Evolutionary conservation across 83 land plant genomes (phyloP).

Genomic region (Thuja plicata): DNA sequence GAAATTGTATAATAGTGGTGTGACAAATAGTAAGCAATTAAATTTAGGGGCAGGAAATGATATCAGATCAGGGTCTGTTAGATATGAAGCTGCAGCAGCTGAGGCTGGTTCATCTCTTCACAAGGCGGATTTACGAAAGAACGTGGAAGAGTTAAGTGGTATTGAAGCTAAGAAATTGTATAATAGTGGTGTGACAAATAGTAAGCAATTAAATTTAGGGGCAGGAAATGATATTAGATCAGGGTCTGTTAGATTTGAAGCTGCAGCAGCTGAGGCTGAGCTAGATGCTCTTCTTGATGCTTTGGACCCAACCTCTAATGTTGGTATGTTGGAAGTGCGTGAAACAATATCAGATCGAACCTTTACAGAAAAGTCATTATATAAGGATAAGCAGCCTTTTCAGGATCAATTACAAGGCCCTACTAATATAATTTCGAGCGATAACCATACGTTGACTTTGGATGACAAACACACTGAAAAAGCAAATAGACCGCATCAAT

Average conservation of each 20-base stretch:
- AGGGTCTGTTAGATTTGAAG: conserved; percentile 24
- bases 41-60: not conserved
- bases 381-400: not conserved
- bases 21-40: not conserved
- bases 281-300: conserved; percentile 61
- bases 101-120: conserved; percentile 37
- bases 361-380: not conserved
- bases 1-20: not conserved
- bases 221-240: not conserved
- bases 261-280: conserved; percentile 46
- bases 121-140: not conserved
- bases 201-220: not conserved
- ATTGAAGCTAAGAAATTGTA: not conserved
- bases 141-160: not conserved
- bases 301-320: conserved; percentile 17
- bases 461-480: conserved; percentile 36
- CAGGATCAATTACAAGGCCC: not conserved
- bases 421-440: not conserved
- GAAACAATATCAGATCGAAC: not conserved
- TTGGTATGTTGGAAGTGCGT: conserved; percentile 5
- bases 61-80: not conserved
- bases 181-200: not conserved
- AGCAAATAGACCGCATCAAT: conserved; percentile 3
- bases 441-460: conserved; percentile 11
- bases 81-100: conserved; percentile 33